These are phyloP conservation scores for Aspergillus sp. DNA, from an alignment of 2,329 filamentous ascomycete genomes.

Conservation along the genomic window DNA sequence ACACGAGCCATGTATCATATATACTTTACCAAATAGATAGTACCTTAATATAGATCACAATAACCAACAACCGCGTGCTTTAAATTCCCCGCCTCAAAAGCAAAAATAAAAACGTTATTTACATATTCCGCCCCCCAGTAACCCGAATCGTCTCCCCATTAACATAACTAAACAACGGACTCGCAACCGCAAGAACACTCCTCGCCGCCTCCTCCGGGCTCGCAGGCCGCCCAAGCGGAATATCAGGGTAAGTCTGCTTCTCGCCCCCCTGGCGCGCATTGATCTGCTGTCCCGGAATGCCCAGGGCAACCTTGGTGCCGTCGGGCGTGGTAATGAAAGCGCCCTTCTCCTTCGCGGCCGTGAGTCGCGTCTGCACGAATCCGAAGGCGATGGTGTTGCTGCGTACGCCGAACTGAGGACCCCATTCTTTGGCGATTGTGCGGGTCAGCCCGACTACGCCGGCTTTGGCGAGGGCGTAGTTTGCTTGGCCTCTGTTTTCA, in stretches of 20 bases:
- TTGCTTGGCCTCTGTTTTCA: slow-evolving; percentile 66
- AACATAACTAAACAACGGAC: slow-evolving; percentile 81
- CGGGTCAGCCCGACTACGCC: slow-evolving; percentile 81
- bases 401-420: slow-evolving; percentile 76
- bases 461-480: slow-evolving; percentile 83
- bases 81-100: too few relatives aligned
- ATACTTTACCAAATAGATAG: not conserved
- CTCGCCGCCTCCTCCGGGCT: slow-evolving; percentile 78
- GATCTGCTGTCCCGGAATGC: slow-evolving; percentile 66
- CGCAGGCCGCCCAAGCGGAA: slow-evolving; percentile 74
- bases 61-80: not conserved
- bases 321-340: slow-evolving; percentile 75
- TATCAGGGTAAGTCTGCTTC: slow-evolving; percentile 60
- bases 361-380: slow-evolving; percentile 75
- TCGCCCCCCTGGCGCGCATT: slow-evolving; percentile 29
- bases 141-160: slow-evolving; percentile 85
- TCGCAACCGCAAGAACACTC: slow-evolving; percentile 74
- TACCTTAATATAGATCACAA: not conserved
- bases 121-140: slow-evolving; percentile 71
- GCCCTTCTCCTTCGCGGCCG: slow-evolving; percentile 79
- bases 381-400: slow-evolving; percentile 85
- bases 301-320: slow-evolving; percentile 72
- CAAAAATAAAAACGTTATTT: slow-evolving; percentile 17
- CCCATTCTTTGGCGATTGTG: slow-evolving; percentile 91
- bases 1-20: not conserved